Percentiles rank a stretch among this genome's conserved stretches.
phyloP scores from a whole-genome alignment of 441 rosid genomes.

The Pelargonium citronellum region DNA sequence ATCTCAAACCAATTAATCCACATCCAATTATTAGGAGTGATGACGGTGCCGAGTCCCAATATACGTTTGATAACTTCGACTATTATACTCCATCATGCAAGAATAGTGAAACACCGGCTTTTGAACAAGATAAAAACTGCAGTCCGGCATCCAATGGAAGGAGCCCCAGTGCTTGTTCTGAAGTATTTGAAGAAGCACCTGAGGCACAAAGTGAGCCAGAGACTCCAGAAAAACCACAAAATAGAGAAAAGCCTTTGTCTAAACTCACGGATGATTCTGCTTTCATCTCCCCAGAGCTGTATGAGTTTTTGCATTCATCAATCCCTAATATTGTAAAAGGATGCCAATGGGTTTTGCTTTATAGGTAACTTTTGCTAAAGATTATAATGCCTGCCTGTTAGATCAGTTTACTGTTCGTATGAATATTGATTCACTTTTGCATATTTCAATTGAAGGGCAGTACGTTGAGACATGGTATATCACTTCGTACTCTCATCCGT shows the following conservation, averaged over 20 bases:
- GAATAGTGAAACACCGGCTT: constrained; percentile 17
- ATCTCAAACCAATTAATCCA: constrained; percentile 27
- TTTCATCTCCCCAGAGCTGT: constrained; percentile 60
- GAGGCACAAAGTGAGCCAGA: constrained; percentile 26
- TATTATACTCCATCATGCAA: constrained; percentile 25
- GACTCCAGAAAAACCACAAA: not conserved
- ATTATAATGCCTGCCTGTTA: constrained; percentile 16
- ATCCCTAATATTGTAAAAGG: constrained; percentile 89
- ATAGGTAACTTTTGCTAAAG: constrained; percentile 51
- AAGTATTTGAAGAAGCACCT: constrained; percentile 42
- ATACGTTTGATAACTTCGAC: constrained; percentile 25
- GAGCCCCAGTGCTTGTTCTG: constrained; percentile 35
- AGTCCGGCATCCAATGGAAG: constrained; percentile 27
- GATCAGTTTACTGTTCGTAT: constrained; percentile 18
- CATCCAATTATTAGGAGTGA: constrained; percentile 32
- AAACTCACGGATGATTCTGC: constrained; percentile 53
- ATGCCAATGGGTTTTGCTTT: constrained; percentile 73
- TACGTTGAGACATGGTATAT: constrained; percentile 90
- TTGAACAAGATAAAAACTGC: constrained; percentile 21
- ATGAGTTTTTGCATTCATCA: constrained; percentile 61
- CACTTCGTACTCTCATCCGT: constrained; percentile 84
- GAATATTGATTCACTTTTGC: constrained; percentile 31
- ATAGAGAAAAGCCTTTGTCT: constrained; percentile 31
- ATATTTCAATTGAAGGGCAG: constrained; percentile 87
- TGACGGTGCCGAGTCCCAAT: constrained; percentile 31